phyloP scores from a whole-genome alignment of 345 rosid genomes.

The Salix caprea region DNA sequence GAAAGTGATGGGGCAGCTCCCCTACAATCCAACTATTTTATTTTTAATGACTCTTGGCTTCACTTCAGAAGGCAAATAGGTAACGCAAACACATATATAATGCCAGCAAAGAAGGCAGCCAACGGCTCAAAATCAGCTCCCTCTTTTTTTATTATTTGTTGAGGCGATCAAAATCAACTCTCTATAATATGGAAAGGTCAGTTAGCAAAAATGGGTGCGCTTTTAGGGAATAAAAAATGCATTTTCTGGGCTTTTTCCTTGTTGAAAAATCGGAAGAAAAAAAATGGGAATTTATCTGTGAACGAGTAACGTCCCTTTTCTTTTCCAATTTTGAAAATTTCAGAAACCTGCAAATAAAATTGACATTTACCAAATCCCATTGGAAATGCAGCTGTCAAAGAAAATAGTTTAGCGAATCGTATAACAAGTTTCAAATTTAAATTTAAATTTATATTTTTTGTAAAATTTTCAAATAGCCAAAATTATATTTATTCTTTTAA shows the following conservation, averaged over 20 bases:
- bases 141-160: background rate
- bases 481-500: too few relatives aligned
- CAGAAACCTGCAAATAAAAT: background rate
- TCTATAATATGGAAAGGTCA: background rate
- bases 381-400: background rate
- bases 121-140: background rate
- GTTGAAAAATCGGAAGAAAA: too few relatives aligned
- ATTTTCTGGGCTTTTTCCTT: too few relatives aligned
- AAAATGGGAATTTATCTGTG: too few relatives aligned
- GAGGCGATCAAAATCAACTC: background rate
- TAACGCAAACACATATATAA: background rate
- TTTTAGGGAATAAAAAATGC: background rate
- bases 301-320: background rate
- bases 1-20: constrained; percentile 1
- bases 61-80: background rate
- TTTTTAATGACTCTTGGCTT: constrained; percentile 12
- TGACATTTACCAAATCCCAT: background rate
- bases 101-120: background rate
- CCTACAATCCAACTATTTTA: background rate
- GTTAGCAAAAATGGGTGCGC: background rate
- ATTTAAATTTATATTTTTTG: too few relatives aligned
- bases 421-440: too few relatives aligned
- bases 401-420: too few relatives aligned
- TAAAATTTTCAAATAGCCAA: too few relatives aligned
- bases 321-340: background rate